Base-by-base conservation (phyloP, 768 basidiomycete species). In the Tulasnella sp. region DNA sequence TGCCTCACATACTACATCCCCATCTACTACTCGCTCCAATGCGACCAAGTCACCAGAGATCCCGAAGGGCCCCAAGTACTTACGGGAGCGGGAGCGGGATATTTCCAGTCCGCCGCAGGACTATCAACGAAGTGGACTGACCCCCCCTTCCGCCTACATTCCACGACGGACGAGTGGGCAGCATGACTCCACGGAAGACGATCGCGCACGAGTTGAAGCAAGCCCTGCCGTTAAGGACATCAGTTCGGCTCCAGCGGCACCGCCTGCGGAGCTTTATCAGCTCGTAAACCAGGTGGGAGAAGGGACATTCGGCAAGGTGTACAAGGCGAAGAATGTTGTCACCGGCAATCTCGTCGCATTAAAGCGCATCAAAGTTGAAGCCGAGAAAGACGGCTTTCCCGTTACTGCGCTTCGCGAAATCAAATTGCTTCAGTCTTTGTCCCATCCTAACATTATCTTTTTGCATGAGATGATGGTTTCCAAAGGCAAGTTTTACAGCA, bases 401-500 rank as follows among this genome's bases (percentile, higher is more conserved):
- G 94, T 99, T 8, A 99, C 97, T 37, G 96, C 97, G 0, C 97
- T 99, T 92, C 89, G 97, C 70, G 97, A 99, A 84, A 98, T 99
- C 84, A 99, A 99, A 81, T 88, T 99, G 52, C 84, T 99, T 39
- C 97, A 99, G 81, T 93, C 91, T 7, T 83, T 99, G 71, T 87
- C 90, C 77, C 97, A 99, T 82, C 87, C 87, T 49, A 99, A 99
- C 81, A 89, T 99, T 58, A 90, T 99, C 58, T 87, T 87, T 71
- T 85, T 99, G 45, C 90, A 92, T 79, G 97, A 99, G 84, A 99
- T 99, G 96, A 96, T 99, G 92, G 96, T 99, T 8, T 94, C 96
- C 0, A 93, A 94, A 79, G 96, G 97, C 96, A 80, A 79, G 88
- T 9, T 75, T 29, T 49, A 68, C 76, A 54, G 40, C 36, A n/a